These are phyloP conservation scores for Madurella mycetomatis DNA, from an alignment of 2,329 filamentous ascomycete species.

Conservation along the genomic window DNA sequence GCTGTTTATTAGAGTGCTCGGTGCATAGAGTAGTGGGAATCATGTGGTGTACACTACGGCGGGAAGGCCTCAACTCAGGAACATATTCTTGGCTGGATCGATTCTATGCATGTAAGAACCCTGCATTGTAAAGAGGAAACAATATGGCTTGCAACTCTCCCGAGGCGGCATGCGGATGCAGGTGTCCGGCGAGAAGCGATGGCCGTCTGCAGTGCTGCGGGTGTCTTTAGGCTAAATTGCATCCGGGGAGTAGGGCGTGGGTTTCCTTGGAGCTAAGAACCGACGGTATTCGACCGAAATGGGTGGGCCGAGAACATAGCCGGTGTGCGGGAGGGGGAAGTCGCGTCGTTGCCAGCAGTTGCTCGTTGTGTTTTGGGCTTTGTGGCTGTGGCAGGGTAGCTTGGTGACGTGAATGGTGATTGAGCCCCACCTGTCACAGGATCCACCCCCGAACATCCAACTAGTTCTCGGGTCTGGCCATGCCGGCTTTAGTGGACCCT, in stretches of 20 bases:
- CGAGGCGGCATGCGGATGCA: background rate
- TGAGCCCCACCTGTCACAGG: too few species aligned
- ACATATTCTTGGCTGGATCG: background rate
- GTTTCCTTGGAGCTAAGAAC: background rate
- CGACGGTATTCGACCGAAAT: background rate
- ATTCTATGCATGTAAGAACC: too few species aligned
- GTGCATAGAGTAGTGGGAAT: too few species aligned
- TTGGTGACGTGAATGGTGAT: too few species aligned
- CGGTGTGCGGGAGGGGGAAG: background rate
- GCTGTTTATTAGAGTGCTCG: too few species aligned
- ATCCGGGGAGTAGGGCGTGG: background rate
- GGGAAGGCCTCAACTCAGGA: background rate
- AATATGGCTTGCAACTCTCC: background rate
- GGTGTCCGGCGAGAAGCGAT: background rate
- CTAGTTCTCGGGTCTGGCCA: background rate
- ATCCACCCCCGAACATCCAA: too few species aligned
- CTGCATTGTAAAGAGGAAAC: background rate
- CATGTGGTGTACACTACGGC: too few species aligned
- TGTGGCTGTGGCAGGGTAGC: too few species aligned
- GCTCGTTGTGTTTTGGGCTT: too few species aligned
- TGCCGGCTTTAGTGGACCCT: background rate
- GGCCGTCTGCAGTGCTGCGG: background rate
- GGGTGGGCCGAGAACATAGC: background rate
- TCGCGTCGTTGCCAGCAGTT: too few species aligned
- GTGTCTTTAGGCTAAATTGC: slow-evolving; percentile 7